Evolutionary conservation across 2,329 filamentous ascomycete genomes (phyloP).

Genomic region (Teratosphaeria pseudoeucalypti): DNA sequence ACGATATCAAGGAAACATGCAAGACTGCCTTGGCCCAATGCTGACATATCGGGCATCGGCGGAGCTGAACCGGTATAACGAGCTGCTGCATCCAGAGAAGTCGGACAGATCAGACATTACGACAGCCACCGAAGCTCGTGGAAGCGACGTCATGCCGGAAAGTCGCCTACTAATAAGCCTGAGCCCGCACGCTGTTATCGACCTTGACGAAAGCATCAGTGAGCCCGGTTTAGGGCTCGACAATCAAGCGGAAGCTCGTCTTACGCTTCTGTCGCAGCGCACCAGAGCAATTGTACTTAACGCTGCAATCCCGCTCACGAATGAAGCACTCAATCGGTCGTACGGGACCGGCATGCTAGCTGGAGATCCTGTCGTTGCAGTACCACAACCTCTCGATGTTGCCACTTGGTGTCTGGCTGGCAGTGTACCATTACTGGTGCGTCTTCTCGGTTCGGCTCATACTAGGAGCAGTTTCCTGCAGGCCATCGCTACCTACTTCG

Average conservation of each 20-base stretch:
- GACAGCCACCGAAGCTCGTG: constrained; percentile 75
- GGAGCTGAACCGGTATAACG: constrained; percentile 79
- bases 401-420: constrained; percentile 89
- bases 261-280: constrained; percentile 60
- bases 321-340: constrained; percentile 72
- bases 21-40: constrained; percentile 90
- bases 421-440: constrained; percentile 74
- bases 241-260: constrained; percentile 29
- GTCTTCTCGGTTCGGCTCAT: constrained; percentile 67
- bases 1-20: constrained; percentile 89
- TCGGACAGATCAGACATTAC: constrained; percentile 89
- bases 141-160: constrained; percentile 71
- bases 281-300: constrained; percentile 78
- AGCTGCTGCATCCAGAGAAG: constrained; percentile 78
- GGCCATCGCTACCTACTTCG: constrained; percentile 73
- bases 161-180: constrained; percentile 72
- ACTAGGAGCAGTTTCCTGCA: constrained; percentile 61
- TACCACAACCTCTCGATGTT: constrained; percentile 80
- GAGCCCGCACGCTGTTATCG: constrained; percentile 67
- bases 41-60: constrained; percentile 94
- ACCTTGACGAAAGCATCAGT: constrained; percentile 46
- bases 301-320: constrained; percentile 73
- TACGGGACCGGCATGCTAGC: constrained; percentile 75
- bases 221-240: constrained; percentile 34
- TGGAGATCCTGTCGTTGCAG: constrained; percentile 69